Evolutionary conservation across 1,284 basidiomycete species (phyloP).

Genomic region (Papiliotrema laurentii): DNA sequence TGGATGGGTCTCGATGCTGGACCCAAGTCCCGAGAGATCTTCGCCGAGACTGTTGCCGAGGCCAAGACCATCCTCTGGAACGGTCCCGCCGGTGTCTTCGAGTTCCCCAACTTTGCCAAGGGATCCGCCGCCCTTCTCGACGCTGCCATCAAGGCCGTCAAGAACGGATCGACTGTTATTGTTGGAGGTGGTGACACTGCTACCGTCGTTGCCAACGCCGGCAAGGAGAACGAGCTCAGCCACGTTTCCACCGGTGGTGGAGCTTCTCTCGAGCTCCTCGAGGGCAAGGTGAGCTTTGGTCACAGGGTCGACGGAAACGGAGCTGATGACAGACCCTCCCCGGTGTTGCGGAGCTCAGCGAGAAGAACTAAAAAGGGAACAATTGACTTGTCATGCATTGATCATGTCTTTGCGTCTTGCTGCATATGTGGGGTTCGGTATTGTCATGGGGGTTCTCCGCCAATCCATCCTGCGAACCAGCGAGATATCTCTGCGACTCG

Average conservation of each 20-base stretch:
- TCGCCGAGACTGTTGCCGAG: constrained; percentile 72
- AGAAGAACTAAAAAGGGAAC: constrained; percentile 50
- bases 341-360: constrained; percentile 76
- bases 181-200: constrained; percentile 92
- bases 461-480: constrained; percentile 41
- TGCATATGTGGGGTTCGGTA: too few relatives aligned
- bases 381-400: neutral
- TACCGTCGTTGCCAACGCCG: constrained; percentile 78
- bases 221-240: constrained; percentile 80
- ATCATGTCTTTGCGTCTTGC: neutral
- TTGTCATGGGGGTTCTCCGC: constrained; percentile 21
- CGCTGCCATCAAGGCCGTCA: constrained; percentile 80
- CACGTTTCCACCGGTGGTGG: constrained; percentile 98
- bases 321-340: constrained; percentile 60
- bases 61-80: constrained; percentile 99
- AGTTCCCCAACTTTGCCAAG: constrained; percentile 84
- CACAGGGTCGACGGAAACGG: neutral
- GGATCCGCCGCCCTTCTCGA: constrained; percentile 84
- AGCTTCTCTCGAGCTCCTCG: constrained; percentile 88
- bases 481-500: constrained; percentile 28
- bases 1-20: constrained; percentile 95
- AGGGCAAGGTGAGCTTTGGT: constrained; percentile 73
- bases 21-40: constrained; percentile 73
- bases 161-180: constrained; percentile 85
- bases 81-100: constrained; percentile 95